Percentiles rank a stretch among this genome's conserved stretches.
These are phyloP conservation scores for Leptographium procerum DNA, from an alignment of 2,329 filamentous ascomycete genomes.

Conservation along the genomic window DNA sequence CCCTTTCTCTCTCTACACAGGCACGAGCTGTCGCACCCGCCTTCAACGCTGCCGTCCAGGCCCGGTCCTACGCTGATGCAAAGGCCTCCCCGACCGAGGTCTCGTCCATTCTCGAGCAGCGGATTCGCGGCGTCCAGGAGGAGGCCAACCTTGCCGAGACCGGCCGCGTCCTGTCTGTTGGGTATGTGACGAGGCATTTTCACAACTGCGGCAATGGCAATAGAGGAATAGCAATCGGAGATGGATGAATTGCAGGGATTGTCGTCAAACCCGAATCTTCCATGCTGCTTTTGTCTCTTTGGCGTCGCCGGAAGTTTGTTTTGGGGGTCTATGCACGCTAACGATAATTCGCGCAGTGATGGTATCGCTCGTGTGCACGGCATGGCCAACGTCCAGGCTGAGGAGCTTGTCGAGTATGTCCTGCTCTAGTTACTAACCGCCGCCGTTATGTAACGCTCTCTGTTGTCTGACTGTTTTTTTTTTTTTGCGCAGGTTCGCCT, in stretches of 20 bases:
- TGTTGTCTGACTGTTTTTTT: slow-evolving; percentile 11
- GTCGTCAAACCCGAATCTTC: background rate
- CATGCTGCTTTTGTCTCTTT: background rate
- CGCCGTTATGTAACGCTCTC: background rate
- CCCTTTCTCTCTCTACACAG: slow-evolving; percentile 40
- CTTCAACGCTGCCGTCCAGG: slow-evolving; percentile 59
- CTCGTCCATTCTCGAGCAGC: slow-evolving; percentile 97
- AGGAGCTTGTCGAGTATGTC: slow-evolving; percentile 98
- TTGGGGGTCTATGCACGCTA: slow-evolving; percentile 13
- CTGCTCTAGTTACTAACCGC: background rate
- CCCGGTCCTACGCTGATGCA: slow-evolving; percentile 84
- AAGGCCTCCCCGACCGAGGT: slow-evolving; percentile 97
- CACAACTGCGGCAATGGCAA: background rate
- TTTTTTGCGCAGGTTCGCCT: slow-evolving; percentile 77
- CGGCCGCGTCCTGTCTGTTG: slow-evolving; percentile 94
- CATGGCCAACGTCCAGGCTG: slow-evolving; percentile 99
- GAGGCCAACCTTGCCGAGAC: slow-evolving; percentile 95
- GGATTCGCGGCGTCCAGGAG: slow-evolving; percentile 97
- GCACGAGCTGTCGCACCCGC: slow-evolving; percentile 76
- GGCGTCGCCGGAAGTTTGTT: background rate
- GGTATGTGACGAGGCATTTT: slow-evolving; percentile 52
- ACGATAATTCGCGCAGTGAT: slow-evolving; percentile 55
- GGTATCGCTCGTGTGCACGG: slow-evolving; percentile 99
- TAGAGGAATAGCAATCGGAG: background rate
- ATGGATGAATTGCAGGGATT: background rate